Conservation (phyloP, 192 early-diverging fungal species). For the Backusella circina region DNA sequence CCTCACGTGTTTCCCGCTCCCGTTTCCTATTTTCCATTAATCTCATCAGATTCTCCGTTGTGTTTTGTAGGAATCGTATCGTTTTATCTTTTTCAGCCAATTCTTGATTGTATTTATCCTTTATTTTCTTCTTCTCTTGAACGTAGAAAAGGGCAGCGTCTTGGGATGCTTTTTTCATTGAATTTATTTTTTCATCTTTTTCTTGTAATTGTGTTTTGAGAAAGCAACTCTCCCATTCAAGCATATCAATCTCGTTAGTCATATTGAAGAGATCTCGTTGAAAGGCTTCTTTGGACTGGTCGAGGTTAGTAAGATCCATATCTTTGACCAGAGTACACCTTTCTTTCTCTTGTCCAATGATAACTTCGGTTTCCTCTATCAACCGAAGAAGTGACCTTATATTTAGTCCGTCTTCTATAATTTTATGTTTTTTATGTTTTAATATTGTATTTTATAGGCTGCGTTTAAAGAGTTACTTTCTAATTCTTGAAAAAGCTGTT, state of each 20-base stretch:
- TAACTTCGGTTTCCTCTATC: background rate
- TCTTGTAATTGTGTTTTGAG: background rate
- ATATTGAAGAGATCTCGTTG: background rate
- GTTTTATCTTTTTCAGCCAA: background rate
- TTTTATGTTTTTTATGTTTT: background rate
- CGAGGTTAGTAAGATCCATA: background rate
- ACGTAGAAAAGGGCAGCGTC: background rate
- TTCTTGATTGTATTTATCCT: background rate
- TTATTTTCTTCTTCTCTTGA: background rate
- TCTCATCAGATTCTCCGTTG: background rate
- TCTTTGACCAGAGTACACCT: background rate
- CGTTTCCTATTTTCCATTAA: background rate
- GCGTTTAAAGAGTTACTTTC: background rate
- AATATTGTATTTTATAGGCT: background rate
- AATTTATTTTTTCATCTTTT: background rate
- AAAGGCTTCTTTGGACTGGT: background rate
- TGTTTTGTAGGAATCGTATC: background rate
- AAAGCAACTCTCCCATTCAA: background rate
- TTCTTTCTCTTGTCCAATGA: background rate
- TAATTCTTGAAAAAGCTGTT: background rate
- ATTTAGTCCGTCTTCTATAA: background rate
- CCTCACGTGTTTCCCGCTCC: background rate
- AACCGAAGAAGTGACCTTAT: background rate
- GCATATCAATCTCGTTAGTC: background rate
- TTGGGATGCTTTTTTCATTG: background rate